phyloP scores from a whole-genome alignment of 805 yeast species.

The Grigorovia jiainica region DNA sequence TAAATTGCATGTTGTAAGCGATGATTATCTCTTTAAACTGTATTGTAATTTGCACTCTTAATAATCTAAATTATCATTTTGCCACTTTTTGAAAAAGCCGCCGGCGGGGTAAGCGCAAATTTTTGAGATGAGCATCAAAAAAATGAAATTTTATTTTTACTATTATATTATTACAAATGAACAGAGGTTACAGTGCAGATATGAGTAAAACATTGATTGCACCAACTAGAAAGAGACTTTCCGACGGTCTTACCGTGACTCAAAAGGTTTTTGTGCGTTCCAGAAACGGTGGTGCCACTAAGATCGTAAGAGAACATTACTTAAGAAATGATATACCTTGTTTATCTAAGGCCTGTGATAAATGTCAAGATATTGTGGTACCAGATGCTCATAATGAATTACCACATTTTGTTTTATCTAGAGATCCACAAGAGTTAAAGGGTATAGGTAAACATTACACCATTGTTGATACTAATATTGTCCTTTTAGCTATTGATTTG shows the following conservation, averaged over 20 bases:
- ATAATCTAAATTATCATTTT: background rate
- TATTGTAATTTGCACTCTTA: no score
- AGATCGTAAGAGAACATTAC: constrained; percentile 90
- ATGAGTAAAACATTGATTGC: constrained; percentile 7
- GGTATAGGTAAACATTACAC: constrained; percentile 66
- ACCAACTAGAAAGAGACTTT: constrained; percentile 34
- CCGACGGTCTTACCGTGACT: constrained; percentile 54
- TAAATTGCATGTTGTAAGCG: constrained; percentile 15
- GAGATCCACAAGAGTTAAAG: constrained; percentile 41
- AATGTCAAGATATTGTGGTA: constrained; percentile 44
- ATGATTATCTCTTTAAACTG: no score
- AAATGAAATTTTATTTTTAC: background rate
- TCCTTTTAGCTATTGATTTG: constrained; percentile 80
- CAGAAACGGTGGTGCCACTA: constrained; percentile 75
- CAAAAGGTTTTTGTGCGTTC: constrained; percentile 89
- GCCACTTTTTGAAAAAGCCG: background rate
- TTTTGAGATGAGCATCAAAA: constrained; percentile 1
- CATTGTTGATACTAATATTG: constrained; percentile 81
- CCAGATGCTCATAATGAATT: constrained; percentile 60
- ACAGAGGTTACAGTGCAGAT: background rate
- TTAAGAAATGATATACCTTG: constrained; percentile 90
- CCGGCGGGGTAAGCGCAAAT: background rate
- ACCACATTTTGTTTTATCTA: constrained; percentile 60
- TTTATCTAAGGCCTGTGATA: constrained; percentile 57
- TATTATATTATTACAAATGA: background rate